Conservation (phyloP, 2,329 filamentous ascomycete species). For the Fusarium anguioides region DNA sequence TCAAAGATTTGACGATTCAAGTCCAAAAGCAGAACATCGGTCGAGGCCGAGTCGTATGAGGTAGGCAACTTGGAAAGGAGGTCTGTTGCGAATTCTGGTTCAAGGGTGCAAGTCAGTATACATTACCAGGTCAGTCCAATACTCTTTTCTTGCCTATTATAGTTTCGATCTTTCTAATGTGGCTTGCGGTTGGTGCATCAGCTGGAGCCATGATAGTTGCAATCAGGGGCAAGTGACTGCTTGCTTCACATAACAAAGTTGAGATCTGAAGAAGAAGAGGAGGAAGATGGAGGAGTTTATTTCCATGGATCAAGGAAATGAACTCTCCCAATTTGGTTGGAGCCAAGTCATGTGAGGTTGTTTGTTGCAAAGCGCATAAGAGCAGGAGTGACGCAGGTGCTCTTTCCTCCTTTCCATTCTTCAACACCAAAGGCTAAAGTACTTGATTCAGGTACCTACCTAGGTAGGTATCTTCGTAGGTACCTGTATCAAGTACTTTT, state of each 20-base stretch:
- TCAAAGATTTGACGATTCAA: slow-evolving; percentile 45
- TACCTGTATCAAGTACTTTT: too few relatives aligned
- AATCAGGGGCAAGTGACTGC: not conserved
- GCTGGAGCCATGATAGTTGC: slow-evolving; percentile 35
- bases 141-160: slow-evolving; percentile 37
- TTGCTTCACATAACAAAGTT: not conserved
- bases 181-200: slow-evolving; percentile 23
- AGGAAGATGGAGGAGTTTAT: not conserved
- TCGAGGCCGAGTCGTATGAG: slow-evolving; percentile 49
- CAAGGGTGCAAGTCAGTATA: not conserved
- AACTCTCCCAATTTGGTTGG: not conserved
- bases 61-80: slow-evolving; percentile 42
- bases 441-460: too few relatives aligned
- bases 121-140: not conserved
- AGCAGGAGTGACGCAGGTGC: slow-evolving; percentile 7
- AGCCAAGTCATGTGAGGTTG: slow-evolving; percentile 14
- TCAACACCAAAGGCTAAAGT: not conserved
- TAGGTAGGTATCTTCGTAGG: too few relatives aligned
- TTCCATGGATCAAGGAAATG: not conserved
- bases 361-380: not conserved
- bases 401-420: slow-evolving; percentile 14
- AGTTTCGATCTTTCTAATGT: slow-evolving; percentile 40
- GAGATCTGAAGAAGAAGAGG: not conserved
- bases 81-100: slow-evolving; percentile 45
- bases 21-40: slow-evolving; percentile 54